Evolutionary conservation across 2,329 filamentous ascomycete species (phyloP).

Genomic region (Talaromyces sp.): DNA sequence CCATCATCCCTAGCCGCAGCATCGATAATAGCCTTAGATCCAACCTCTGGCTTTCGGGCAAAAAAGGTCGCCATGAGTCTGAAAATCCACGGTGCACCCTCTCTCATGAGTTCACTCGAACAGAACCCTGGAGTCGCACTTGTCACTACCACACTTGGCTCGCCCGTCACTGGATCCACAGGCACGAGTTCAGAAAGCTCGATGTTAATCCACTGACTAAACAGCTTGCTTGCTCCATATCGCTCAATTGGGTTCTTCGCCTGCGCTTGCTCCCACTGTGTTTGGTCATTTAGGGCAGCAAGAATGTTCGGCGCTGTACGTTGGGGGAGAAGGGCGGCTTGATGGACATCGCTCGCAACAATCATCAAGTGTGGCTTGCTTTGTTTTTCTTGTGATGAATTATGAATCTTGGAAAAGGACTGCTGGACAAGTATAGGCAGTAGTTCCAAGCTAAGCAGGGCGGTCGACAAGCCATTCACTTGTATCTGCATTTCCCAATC

Average conservation of each 20-base stretch:
- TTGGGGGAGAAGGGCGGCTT: constrained; percentile 13
- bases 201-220: constrained; percentile 6
- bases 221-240: constrained; percentile 8
- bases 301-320: constrained; percentile 11
- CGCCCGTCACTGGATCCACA: not conserved
- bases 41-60: constrained; percentile 16
- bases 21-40: constrained; percentile 16
- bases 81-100: constrained; percentile 4
- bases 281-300: constrained; percentile 6
- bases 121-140: constrained; percentile 17
- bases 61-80: constrained; percentile 4
- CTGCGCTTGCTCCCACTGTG: constrained; percentile 4
- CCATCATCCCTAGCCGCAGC: constrained; percentile 11
- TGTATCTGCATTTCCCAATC: constrained; percentile 42
- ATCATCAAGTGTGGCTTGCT: not conserved
- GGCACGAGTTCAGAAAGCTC: constrained; percentile 6
- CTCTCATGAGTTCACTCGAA: constrained; percentile 13
- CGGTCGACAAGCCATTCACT: constrained; percentile 48
- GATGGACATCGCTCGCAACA: constrained; percentile 11
- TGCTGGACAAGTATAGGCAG: constrained; percentile 3
- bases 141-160: constrained; percentile 5
- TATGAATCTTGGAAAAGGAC: not conserved
- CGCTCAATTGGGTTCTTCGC: constrained; percentile 7
- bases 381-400: not conserved
- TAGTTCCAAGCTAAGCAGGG: constrained; percentile 35